Evolutionary conservation across 345 rosid genomes (phyloP).

Genomic region (Combretum micranthum): DNA sequence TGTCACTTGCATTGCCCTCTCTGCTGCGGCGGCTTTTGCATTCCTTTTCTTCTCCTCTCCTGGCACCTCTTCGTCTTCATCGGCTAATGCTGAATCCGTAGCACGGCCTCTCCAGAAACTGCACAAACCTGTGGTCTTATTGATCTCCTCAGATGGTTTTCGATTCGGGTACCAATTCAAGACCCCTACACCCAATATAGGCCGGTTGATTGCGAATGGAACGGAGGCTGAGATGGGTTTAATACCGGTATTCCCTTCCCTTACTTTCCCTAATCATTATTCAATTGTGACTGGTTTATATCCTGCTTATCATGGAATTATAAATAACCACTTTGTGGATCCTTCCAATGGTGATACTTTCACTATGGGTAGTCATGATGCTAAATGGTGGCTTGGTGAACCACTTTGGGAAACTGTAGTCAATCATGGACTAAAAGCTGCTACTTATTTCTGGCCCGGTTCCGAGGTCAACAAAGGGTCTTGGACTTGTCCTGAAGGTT

Average conservation of each 20-base stretch:
- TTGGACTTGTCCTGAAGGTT: conserved; percentile 65
- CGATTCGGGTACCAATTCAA: conserved; percentile 95
- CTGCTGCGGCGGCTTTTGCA: conserved; percentile 22
- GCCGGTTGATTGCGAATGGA: conserved; percentile 70
- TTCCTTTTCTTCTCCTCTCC: conserved; percentile 46
- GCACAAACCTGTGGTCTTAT: conserved; percentile 53
- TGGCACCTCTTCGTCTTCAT: conserved; percentile 7
- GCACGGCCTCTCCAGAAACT: conserved; percentile 65
- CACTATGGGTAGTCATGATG: conserved; percentile 70
- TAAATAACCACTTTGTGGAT: conserved; percentile 61
- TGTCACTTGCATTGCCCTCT: too few species aligned
- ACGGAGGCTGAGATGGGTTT: conserved; percentile 84
- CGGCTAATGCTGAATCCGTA: conserved; percentile 2
- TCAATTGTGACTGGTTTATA: conserved; percentile 91
- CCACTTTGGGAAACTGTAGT: conserved; percentile 91
- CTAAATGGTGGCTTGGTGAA: conserved; percentile 96
- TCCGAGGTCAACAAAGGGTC: conserved; percentile 94
- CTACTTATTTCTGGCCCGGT: conserved; percentile 96
- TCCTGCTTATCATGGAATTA: conserved; percentile 80
- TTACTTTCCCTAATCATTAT: conserved; percentile 92
- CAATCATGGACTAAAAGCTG: conserved; percentile 73
- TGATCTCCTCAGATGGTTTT: conserved; percentile 90
- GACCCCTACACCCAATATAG: conserved; percentile 59
- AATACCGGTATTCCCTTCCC: conserved; percentile 81
- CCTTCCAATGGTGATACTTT: conserved; percentile 56